Base-by-base conservation (phyloP, 2,329 filamentous ascomycete genomes). In the Acrodontium crateriforme region DNA sequence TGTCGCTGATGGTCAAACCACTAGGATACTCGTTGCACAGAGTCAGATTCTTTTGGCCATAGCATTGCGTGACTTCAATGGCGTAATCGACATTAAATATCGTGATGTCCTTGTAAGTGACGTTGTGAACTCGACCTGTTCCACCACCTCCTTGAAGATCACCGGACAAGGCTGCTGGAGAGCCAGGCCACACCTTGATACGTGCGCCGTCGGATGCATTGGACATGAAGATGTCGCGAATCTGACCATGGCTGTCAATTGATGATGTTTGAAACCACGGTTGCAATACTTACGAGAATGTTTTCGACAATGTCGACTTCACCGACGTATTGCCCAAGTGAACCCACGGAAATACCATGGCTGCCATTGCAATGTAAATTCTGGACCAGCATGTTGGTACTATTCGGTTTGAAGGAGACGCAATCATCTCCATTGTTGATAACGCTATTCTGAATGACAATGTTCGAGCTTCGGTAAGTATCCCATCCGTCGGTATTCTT, bases 401-500 rank as follows among this genome's bases (percentile, higher is more conserved):
- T 73, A 49, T 80, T 81, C 11, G 75, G 75, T 52, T 81, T 81
- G 63, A 81, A 80, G 1, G 73, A 74, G 9, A 81, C 71, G 35
- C 77, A 81, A 46, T 82, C 71, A 45, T 79, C 74, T 18, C 69
- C 71, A 40, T 78, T 78, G 47, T 69, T 60, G 37, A 74, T 66
- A 15, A 66, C 51, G 0, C 69, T 77, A 46, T 79, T 69, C 42
- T 79, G 74, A 18, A 80, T 78, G 0, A 74, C 66, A 18, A 80
- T 62, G 27, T 68, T 65, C 14, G 61, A 54, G 9, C 66, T 70
- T 6, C 72, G 67, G 44, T 77, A 74, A 1, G 67, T 74, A 38
- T 75, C 47, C 45, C 46, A 50, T 10, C 45, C 46, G 29, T 47
- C 41, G 9, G 72, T 78, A 49, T 80, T 79, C 50, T 74, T 72